Percentiles rank a stretch among this genome's conserved stretches.
These are phyloP conservation scores for Dothiorella sarmentorum DNA, from an alignment of 2,329 filamentous ascomycete species.

Conservation along the genomic window DNA sequence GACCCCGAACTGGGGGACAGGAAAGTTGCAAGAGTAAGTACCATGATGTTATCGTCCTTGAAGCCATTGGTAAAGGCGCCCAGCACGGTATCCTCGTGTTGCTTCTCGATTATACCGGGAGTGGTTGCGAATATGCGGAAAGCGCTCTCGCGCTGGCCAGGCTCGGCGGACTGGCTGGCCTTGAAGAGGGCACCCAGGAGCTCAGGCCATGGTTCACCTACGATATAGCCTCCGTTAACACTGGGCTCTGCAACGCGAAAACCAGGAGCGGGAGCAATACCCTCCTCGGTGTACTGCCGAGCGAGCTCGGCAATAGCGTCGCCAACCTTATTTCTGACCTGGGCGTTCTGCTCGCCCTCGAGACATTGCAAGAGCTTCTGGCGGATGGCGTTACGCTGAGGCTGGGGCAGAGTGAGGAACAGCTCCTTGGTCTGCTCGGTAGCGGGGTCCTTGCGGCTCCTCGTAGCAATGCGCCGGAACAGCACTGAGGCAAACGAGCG, in stretches of 20 bases:
- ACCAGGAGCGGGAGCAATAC: constrained; percentile 50
- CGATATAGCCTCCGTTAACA: constrained; percentile 17
- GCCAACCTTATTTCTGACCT: constrained; percentile 89
- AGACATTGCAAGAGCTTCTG: constrained; percentile 78
- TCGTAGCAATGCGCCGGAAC: constrained; percentile 89
- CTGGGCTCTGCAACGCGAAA: constrained; percentile 14
- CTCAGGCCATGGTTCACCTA: constrained; percentile 85
- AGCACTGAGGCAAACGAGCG: constrained; percentile 91
- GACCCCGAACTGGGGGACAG: too few relatives aligned
- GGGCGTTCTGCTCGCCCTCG: constrained; percentile 66
- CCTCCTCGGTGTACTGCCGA: constrained; percentile 88
- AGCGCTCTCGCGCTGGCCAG: constrained; percentile 83
- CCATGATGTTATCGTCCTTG: constrained; percentile 77
- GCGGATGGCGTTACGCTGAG: constrained; percentile 74
- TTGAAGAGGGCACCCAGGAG: constrained; percentile 82
- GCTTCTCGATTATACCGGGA: constrained; percentile 90
- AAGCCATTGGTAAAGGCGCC: constrained; percentile 89
- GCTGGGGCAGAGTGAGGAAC: constrained; percentile 73
- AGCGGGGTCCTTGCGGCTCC: constrained; percentile 70
- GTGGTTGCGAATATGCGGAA: constrained; percentile 95
- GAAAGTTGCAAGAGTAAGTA: constrained; percentile 43
- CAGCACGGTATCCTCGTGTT: constrained; percentile 88
- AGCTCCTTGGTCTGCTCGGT: constrained; percentile 73
- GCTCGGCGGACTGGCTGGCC: constrained; percentile 79
- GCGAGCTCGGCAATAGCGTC: constrained; percentile 97